Conservation (phyloP, 345 rosid genomes). For the Brassica carinata region DNA sequence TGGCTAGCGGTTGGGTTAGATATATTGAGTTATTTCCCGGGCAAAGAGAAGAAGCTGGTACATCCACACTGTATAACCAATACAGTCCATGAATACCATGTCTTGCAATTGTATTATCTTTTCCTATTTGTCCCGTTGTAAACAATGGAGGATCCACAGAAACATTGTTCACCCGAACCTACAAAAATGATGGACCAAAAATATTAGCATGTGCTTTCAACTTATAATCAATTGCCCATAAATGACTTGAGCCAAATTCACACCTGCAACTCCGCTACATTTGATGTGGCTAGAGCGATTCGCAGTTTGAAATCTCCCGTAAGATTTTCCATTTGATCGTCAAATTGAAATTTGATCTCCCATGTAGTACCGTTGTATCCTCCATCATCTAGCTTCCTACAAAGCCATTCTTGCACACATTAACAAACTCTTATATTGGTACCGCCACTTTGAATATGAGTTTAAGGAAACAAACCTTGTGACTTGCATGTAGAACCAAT, state of each 20-base stretch:
- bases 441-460: neutral
- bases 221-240: too few relatives aligned
- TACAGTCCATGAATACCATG: slow-evolving; percentile 88
- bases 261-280: slow-evolving; percentile 59
- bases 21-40: slow-evolving; percentile 60
- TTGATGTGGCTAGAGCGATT: slow-evolving; percentile 64
- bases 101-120: slow-evolving; percentile 76
- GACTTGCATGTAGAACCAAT: slow-evolving; percentile 90
- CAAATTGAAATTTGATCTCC: slow-evolving; percentile 60
- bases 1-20: slow-evolving; percentile 53
- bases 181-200: neutral
- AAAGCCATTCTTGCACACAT: slow-evolving; percentile 16
- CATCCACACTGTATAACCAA: slow-evolving; percentile 52
- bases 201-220: too few relatives aligned
- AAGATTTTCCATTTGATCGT: slow-evolving; percentile 29
- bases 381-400: slow-evolving; percentile 52
- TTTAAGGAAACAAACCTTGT: slow-evolving; percentile 52
- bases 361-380: slow-evolving; percentile 68
- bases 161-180: slow-evolving; percentile 68
- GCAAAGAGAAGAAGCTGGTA: slow-evolving; percentile 50
- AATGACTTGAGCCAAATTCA: too few relatives aligned
- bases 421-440: neutral
- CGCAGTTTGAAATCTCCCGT: slow-evolving; percentile 47
- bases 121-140: slow-evolving; percentile 70
- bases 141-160: slow-evolving; percentile 47